Evolutionary conservation across 805 yeast species (phyloP).

Genomic region (Danielia oregonensis): DNA sequence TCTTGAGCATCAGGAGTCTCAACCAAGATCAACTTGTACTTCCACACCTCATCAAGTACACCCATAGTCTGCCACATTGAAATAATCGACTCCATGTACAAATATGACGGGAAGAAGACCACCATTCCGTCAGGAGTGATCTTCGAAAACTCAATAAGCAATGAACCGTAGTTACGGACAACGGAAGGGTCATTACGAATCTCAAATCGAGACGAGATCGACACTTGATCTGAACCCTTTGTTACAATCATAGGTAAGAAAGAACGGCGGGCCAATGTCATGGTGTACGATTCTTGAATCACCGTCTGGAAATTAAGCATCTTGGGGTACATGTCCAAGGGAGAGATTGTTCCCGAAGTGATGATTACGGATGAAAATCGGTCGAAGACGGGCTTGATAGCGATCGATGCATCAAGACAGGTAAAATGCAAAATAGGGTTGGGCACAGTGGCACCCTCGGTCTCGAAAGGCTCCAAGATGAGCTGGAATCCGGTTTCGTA

Average conservation of each 20-base stretch:
- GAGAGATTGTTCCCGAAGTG: slow-evolving; percentile 97
- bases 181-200: slow-evolving; percentile 97
- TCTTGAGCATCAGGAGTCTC: slow-evolving; percentile 99
- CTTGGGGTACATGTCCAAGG: slow-evolving; percentile 97
- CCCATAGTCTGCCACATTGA: slow-evolving; percentile 99
- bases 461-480: slow-evolving; percentile 92
- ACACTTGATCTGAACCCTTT: slow-evolving; percentile 97
- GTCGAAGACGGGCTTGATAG: slow-evolving; percentile 95
- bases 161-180: slow-evolving; percentile 92
- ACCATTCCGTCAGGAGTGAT: slow-evolving; percentile 98
- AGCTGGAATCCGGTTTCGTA: slow-evolving; percentile 90
- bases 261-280: slow-evolving; percentile 90
- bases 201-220: slow-evolving; percentile 93
- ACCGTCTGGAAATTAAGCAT: slow-evolving; percentile 94
- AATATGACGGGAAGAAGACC: slow-evolving; percentile 93
- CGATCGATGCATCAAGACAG: slow-evolving; percentile 96
- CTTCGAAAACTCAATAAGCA: slow-evolving; percentile 87
- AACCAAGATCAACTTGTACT: slow-evolving; percentile 87
- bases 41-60: slow-evolving; percentile 97
- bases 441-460: slow-evolving; percentile 91
- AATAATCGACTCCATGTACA: slow-evolving; percentile 96
- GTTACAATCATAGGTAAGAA: slow-evolving; percentile 95
- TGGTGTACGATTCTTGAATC: slow-evolving; percentile 89
- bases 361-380: slow-evolving; percentile 88
- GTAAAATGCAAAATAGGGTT: slow-evolving; percentile 92